Conservation (phyloP, 208 protist genomes). For the Leishmania aethiopica region DNA sequence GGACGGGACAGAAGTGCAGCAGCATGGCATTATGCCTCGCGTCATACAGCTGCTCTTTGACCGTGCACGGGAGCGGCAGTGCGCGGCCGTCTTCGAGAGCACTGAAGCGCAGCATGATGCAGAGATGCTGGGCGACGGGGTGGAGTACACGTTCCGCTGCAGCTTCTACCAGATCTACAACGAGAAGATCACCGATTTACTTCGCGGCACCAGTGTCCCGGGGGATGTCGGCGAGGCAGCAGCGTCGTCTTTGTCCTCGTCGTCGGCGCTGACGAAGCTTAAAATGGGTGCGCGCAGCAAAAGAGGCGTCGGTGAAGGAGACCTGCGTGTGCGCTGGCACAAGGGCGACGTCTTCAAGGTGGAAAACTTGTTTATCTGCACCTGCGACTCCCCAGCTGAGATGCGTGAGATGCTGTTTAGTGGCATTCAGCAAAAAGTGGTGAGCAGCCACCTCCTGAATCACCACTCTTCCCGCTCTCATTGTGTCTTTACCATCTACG, state of each 20-base stretch:
- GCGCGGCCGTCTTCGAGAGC: conserved; percentile 9
- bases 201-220: conserved; percentile 35
- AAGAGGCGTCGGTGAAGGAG: conserved; percentile 14
- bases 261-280: not conserved
- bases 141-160: conserved; percentile 76
- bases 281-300: conserved; percentile 1
- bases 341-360: conserved; percentile 77
- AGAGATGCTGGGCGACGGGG: conserved; percentile 22
- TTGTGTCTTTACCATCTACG: conserved; percentile 89
- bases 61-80: conserved; percentile 49
- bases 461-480: conserved; percentile 92
- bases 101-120: not conserved
- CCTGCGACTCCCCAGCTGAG: conserved; percentile 62
- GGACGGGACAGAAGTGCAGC: conserved; percentile 36
- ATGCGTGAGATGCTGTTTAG: conserved; percentile 80
- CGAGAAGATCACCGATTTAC: conserved; percentile 85
- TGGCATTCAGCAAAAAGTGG: conserved; percentile 75
- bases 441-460: conserved; percentile 89
- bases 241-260: not conserved
- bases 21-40: conserved; percentile 83
- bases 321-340: conserved; percentile 66
- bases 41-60: conserved; percentile 85
- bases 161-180: conserved; percentile 94
- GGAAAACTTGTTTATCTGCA: conserved; percentile 88
- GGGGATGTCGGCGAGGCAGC: conserved; percentile 5